Evolutionary conservation across 345 rosid genomes (phyloP), one percentile per base, ranked within the genome.

Genomic region (Dipteronia sinensis): DNA sequence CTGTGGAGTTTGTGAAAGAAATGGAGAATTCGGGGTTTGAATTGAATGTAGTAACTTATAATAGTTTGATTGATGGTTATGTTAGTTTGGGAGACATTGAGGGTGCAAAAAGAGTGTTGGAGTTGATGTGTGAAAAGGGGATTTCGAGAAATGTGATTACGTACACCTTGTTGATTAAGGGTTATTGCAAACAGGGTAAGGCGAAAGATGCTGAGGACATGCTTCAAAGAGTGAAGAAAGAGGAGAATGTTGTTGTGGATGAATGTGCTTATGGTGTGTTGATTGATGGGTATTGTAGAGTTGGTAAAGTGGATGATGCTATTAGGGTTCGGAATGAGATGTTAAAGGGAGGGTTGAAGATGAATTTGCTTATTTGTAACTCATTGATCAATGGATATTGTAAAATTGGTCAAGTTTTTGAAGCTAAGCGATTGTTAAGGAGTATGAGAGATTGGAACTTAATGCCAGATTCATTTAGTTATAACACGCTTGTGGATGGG

Each of bases 371-470:
- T 77, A 86, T 93, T 77, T 89, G 88, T 86, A 95, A 93, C 80
- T 88, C 90, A 2, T 85, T 95, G 84, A 88, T 93, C 34, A 93
- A 90, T 61, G 94, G 98, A 77, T 91, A 85, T 70, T 95, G 98
- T 85, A 90, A 95, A 81, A 80, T 79, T 68, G 91, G 91, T 66
- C 88, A 82, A 59, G 69, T 89, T 73, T 20, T 51, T 3, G 77
- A 89, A 78, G 97, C 97, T 2, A 86, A 88, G 79, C 65, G 34
- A 51, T 69, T 90, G 56, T 64, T 90, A 16, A 62, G 23, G 4
- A 51, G 56, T 74, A 87, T 93, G 93, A 74, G 67, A 22, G 79
- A 79, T n/a, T 90, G 94, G 97, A 76, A 81, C 79, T 64, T 93
- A 77, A 87, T 79, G 76, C 95, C 97, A 7, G 95, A 95, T 87